These are phyloP conservation scores for Umbelopsis sp. DNA, from an alignment of 192 early-diverging fungal species.

Conservation along the genomic window DNA sequence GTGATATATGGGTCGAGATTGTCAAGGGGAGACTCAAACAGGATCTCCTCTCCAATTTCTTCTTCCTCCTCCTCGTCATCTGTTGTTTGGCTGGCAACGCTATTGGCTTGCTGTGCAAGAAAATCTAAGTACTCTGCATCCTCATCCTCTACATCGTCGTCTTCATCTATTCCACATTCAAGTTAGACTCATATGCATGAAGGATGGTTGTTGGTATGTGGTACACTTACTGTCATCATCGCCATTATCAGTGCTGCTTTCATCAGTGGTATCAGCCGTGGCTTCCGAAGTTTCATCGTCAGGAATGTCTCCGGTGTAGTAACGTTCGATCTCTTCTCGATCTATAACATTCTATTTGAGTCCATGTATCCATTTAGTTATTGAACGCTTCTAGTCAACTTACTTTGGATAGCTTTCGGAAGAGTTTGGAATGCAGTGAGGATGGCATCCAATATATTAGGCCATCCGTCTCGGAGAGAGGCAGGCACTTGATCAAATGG, in stretches of 20 bases:
- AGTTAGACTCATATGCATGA: neutral
- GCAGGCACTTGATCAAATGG: slow-evolving; percentile 74
- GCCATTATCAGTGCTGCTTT: slow-evolving; percentile 16
- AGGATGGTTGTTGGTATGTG: neutral
- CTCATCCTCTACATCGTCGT: slow-evolving; percentile 63
- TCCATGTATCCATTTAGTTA: neutral
- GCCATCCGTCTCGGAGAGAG: slow-evolving; percentile 70
- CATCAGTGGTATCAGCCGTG: slow-evolving; percentile 35
- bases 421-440: slow-evolving; percentile 74
- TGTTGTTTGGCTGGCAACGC: neutral
- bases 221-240: slow-evolving; percentile 24
- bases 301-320: slow-evolving; percentile 30
- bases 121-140: slow-evolving; percentile 62
- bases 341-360: slow-evolving; percentile 36
- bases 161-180: neutral
- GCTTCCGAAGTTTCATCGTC: slow-evolving; percentile 58
- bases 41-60: slow-evolving; percentile 69
- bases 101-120: slow-evolving; percentile 50
- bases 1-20: slow-evolving; percentile 69
- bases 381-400: slow-evolving; percentile 4
- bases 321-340: slow-evolving; percentile 47
- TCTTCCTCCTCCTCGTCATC: slow-evolving; percentile 69
- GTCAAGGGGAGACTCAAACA: slow-evolving; percentile 79
- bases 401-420: slow-evolving; percentile 65
- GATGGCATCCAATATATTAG: slow-evolving; percentile 70